Evolutionary conservation across 176 grass and related monocot species (phyloP).

Genomic region (Zoysia pacifica): DNA sequence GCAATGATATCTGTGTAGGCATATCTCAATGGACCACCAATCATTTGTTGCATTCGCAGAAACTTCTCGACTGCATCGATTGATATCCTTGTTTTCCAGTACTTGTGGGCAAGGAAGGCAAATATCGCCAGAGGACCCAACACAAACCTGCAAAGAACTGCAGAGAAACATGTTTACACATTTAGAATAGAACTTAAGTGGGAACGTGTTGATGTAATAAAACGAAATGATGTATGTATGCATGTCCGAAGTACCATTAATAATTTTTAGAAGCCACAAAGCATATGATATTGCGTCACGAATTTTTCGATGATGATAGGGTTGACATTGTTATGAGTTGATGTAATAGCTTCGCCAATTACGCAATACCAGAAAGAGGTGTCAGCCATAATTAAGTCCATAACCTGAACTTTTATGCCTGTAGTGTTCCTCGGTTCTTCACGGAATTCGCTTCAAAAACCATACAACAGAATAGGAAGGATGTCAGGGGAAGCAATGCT

Average conservation of each 20-base stretch:
- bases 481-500: background rate
- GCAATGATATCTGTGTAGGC: slow-evolving; percentile 49
- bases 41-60: slow-evolving; percentile 26
- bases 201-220: too few relatives aligned
- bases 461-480: too few relatives aligned
- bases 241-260: too few relatives aligned
- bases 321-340: too few relatives aligned
- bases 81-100: slow-evolving; percentile 28
- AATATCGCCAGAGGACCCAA: background rate
- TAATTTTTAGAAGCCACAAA: too few relatives aligned
- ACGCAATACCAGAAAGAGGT: too few relatives aligned
- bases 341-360: too few relatives aligned
- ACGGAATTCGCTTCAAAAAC: background rate
- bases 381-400: background rate
- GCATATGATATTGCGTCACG: too few relatives aligned
- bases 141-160: background rate
- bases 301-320: too few relatives aligned
- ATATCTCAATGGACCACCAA: slow-evolving; percentile 30
- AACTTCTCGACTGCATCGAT: slow-evolving; percentile 47
- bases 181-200: too few relatives aligned
- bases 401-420: background rate
- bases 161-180: background rate
- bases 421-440: background rate
- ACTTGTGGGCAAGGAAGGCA: slow-evolving; percentile 42
- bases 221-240: too few relatives aligned